Conservation (phyloP, 257 asterid genomes). For the Lavandula angustifolia region DNA sequence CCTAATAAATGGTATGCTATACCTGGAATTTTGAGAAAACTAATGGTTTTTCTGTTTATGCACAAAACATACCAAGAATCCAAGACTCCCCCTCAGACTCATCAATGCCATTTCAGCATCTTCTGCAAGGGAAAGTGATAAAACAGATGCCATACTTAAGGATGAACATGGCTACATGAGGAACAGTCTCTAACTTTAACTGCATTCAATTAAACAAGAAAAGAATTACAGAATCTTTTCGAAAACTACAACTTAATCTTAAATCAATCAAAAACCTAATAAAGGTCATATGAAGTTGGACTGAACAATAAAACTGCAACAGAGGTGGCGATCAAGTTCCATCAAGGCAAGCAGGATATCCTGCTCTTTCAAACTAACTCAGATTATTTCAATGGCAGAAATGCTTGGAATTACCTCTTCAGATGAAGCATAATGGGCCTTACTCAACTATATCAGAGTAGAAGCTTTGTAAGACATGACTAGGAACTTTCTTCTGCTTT, state of each 20-base stretch:
- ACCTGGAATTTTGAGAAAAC: no score
- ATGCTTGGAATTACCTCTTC: not conserved
- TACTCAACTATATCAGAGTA: not conserved
- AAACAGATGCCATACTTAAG: no score
- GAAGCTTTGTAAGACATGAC: not conserved
- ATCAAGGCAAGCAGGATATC: slow-evolving; percentile 16
- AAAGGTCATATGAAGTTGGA: slow-evolving; percentile 14
- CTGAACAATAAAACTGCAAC: slow-evolving; percentile 6
- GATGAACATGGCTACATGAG: no score
- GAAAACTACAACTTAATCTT: slow-evolving; percentile 1
- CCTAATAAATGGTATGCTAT: no score
- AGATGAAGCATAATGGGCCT: not conserved
- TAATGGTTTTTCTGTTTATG: no score
- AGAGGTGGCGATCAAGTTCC: slow-evolving; percentile 13
- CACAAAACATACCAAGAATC: no score
- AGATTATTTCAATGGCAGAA: not conserved
- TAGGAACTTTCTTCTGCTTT: slow-evolving; percentile 49
- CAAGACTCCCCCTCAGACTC: no score
- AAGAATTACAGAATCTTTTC: not conserved
- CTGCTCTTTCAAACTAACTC: slow-evolving; percentile 15
- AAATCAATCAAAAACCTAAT: not conserved
- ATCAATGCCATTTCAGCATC: no score
- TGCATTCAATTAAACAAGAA: not conserved
- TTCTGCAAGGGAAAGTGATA: no score
- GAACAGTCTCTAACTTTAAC: no score